Evolutionary conservation across 192 early-diverging fungal genomes (phyloP).

Genomic region (Phlyctochytrium planicorne): DNA sequence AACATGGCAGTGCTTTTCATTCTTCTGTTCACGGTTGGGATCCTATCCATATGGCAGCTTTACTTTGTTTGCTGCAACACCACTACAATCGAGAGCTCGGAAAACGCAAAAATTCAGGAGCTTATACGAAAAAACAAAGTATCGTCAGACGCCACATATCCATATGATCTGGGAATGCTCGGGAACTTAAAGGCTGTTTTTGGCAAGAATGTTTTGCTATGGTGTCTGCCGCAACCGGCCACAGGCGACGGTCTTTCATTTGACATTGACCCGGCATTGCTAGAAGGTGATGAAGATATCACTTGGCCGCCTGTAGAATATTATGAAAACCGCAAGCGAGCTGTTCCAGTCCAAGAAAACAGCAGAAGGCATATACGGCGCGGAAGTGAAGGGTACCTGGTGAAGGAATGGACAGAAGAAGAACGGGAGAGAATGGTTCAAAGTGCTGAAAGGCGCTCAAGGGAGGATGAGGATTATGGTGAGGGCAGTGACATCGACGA

Average conservation of each 20-base stretch:
- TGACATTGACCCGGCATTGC: constrained; percentile 41
- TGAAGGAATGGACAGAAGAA: constrained; percentile 34
- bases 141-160: constrained; percentile 57
- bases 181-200: constrained; percentile 75
- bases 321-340: constrained; percentile 32
- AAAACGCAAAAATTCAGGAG: constrained; percentile 66
- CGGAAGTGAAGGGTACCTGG: constrained; percentile 56
- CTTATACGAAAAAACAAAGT: constrained; percentile 65
- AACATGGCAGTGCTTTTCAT: constrained; percentile 69
- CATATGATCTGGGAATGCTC: constrained; percentile 78
- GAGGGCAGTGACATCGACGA: background rate
- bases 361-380: constrained; percentile 30
- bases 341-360: background rate
- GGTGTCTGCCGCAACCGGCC: constrained; percentile 70
- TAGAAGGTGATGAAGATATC: constrained; percentile 4
- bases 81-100: constrained; percentile 83
- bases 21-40: constrained; percentile 68
- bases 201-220: constrained; percentile 60
- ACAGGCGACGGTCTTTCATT: constrained; percentile 69
- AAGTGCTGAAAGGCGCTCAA: background rate
- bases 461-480: too few relatives aligned
- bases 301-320: constrained; percentile 80
- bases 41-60: constrained; percentile 68
- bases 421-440: constrained; percentile 37
- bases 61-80: constrained; percentile 69